Conservation (phyloP, 73 alveolate genomes). For the Effrenium voratum region DNA sequence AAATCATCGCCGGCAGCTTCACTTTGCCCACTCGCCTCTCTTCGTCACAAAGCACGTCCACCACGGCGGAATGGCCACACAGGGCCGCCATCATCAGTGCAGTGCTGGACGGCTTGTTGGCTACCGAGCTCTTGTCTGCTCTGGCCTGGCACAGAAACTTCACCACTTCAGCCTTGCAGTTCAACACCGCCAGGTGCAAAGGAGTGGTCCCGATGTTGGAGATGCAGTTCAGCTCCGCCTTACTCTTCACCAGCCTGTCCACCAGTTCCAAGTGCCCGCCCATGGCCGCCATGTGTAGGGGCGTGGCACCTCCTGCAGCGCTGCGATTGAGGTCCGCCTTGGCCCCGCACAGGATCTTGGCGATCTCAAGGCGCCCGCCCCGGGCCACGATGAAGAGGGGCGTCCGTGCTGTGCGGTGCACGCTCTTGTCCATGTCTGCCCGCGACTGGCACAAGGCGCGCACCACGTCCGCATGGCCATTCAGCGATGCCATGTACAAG, state of each 20-base stretch:
- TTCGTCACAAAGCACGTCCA: slow-evolving; percentile 66
- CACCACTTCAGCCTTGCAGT: slow-evolving; percentile 16
- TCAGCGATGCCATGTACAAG: slow-evolving; percentile 77
- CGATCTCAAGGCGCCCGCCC: slow-evolving; percentile 52
- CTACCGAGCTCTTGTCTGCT: slow-evolving; percentile 43
- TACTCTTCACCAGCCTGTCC: slow-evolving; percentile 25
- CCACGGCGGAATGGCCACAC: slow-evolving; percentile 49
- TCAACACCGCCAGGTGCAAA: slow-evolving; percentile 58
- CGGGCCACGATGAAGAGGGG: slow-evolving; percentile 54
- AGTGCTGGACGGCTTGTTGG: slow-evolving; percentile 53
- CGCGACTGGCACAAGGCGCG: slow-evolving; percentile 14
- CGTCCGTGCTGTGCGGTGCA: background rate
- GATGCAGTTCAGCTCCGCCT: background rate
- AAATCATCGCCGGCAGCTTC: slow-evolving; percentile 17
- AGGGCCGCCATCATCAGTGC: slow-evolving; percentile 80
- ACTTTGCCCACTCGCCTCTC: background rate
- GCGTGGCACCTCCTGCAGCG: slow-evolving; percentile 3
- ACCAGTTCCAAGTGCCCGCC: slow-evolving; percentile 11
- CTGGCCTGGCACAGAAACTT: slow-evolving; percentile 49
- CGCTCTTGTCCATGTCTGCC: slow-evolving; percentile 38
- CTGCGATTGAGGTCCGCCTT: background rate
- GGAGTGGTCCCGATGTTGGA: slow-evolving; percentile 38
- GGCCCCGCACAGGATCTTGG: slow-evolving; percentile 40
- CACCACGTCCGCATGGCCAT: slow-evolving; percentile 62
- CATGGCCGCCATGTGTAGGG: slow-evolving; percentile 54